Evolutionary conservation across 2,329 filamentous ascomycete species (phyloP), one percentile per base, ranked within the genome.

Genomic region (Cercospora zeae-maydis): DNA sequence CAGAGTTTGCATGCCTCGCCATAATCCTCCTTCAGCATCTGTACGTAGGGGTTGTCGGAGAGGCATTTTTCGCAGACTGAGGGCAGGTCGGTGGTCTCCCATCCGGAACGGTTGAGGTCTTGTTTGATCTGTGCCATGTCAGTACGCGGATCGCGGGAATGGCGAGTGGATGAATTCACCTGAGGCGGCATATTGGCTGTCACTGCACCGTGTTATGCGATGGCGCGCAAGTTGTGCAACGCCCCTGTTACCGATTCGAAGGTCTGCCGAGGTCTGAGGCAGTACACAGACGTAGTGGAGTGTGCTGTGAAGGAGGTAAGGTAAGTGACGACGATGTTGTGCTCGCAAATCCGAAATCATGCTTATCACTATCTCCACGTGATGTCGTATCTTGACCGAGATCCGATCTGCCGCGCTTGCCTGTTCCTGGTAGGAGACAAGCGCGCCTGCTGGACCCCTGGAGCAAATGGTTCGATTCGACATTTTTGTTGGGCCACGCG

Each of bases 21-120:
- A 73, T 96, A 88, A 77, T 99, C 93, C 75, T 98, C 92, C 79
- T 99, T 99, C 64, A 99, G 83, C 93, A 99, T 98, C 78, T 98
- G 95, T 47, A 99, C 95, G 74, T 96, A 99, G 1, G 93, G 93
- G 72, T 98, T 98, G 66, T 96, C 93, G 14, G 93, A 93, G 1
- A 99, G 85, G 76, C 95, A 99, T 74, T 88, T 92, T 78, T 99
- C 95, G 81, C 86, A 95, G 34, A 95, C 89, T 2, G 90, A 93
- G 8, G 91, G 91, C 73, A 95, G 92, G 77, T 95, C 91, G 54
- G 91, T 95, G 33, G 92, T 90, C 79, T 99, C 95, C 92, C 93
- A 97, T 63, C 95, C 95, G 16, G 92, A 95, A 59, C 95, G 87
- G 79, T 98, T 97, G 52, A 97, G 84, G 75, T 97, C 93, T 76